Evolutionary conservation across 768 basidiomycete species (phyloP).

Genomic region (Termitomyces sp.): DNA sequence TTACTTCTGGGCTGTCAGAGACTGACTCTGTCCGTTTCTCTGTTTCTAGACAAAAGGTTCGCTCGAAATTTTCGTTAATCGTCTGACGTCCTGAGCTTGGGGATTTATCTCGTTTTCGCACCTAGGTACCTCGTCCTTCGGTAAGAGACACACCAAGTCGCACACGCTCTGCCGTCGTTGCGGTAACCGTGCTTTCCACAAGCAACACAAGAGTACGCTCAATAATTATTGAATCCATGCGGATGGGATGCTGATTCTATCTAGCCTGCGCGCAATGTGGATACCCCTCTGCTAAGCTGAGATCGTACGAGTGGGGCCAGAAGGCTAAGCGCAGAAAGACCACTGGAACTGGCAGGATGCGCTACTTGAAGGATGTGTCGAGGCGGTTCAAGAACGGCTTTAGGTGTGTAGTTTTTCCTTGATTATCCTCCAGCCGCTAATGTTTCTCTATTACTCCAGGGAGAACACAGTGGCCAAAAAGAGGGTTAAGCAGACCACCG

Average conservation of each 20-base stretch:
- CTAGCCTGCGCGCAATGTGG: constrained; percentile 97
- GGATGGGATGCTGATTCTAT: too few relatives aligned
- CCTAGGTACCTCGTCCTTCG: constrained; percentile 93
- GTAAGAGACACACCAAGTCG: constrained; percentile 96
- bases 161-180: constrained; percentile 98
- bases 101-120: background rate
- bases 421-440: background rate
- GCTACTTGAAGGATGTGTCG: constrained; percentile 86
- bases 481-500: constrained; percentile 15
- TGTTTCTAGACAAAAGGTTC: constrained; percentile 81
- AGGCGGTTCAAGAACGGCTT: constrained; percentile 99
- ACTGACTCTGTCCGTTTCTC: too few relatives aligned
- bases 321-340: constrained; percentile 99
- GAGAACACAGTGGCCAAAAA: constrained; percentile 21
- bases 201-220: constrained; percentile 91
- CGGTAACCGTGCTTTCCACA: constrained; percentile 94
- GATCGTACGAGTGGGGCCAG: constrained; percentile 96
- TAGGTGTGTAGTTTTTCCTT: constrained; percentile 47
- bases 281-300: constrained; percentile 91
- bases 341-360: constrained; percentile 96
- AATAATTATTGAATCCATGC: too few relatives aligned
- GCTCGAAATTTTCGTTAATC: constrained; percentile 22
- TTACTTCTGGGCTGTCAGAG: too few relatives aligned
- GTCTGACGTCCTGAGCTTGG: constrained; percentile 2
- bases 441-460: background rate